These are phyloP conservation scores for Wakefieldia striispora DNA, from an alignment of 768 basidiomycete genomes.

Conservation along the genomic window DNA sequence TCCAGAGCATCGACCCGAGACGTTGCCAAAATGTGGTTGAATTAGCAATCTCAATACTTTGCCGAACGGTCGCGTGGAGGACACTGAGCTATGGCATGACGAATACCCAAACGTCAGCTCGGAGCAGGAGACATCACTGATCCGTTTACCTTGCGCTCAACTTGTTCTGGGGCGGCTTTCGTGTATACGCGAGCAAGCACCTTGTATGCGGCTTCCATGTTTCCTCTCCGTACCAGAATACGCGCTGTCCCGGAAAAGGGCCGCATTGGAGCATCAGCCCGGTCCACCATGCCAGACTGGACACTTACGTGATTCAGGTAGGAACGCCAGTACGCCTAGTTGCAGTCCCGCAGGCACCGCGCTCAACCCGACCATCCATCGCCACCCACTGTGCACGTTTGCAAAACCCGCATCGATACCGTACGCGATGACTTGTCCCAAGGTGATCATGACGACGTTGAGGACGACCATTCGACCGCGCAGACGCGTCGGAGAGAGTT, in stretches of 20 bases:
- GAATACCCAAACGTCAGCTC: not conserved
- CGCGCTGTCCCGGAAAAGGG: slow-evolving; percentile 39
- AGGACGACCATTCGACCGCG: slow-evolving; percentile 78
- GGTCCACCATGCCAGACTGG: not conserved
- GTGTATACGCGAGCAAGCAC: slow-evolving; percentile 72
- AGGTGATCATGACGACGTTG: slow-evolving; percentile 80
- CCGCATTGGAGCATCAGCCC: not conserved
- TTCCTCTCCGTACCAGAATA: slow-evolving; percentile 59
- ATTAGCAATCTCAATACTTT: slow-evolving; percentile 59
- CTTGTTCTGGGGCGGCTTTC: slow-evolving; percentile 57
- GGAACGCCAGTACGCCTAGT: slow-evolving; percentile 54
- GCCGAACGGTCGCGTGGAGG: slow-evolving; percentile 56
- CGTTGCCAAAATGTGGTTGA: slow-evolving; percentile 61
- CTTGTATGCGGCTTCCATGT: slow-evolving; percentile 46
- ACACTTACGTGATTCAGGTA: slow-evolving; percentile 74
- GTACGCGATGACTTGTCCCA: slow-evolving; percentile 79
- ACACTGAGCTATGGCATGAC: slow-evolving; percentile 46
- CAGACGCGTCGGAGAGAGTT: slow-evolving; percentile 71
- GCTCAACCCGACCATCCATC: slow-evolving; percentile 83
- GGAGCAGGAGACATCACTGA: not conserved
- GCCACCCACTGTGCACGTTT: slow-evolving; percentile 62
- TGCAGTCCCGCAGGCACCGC: slow-evolving; percentile 67
- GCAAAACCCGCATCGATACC: slow-evolving; percentile 68
- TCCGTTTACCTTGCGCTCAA: slow-evolving; percentile 56
- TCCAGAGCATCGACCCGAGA: slow-evolving; percentile 49